phyloP scores from a whole-genome alignment of 208 protist species.

The Wallacemonas sp. region DNA sequence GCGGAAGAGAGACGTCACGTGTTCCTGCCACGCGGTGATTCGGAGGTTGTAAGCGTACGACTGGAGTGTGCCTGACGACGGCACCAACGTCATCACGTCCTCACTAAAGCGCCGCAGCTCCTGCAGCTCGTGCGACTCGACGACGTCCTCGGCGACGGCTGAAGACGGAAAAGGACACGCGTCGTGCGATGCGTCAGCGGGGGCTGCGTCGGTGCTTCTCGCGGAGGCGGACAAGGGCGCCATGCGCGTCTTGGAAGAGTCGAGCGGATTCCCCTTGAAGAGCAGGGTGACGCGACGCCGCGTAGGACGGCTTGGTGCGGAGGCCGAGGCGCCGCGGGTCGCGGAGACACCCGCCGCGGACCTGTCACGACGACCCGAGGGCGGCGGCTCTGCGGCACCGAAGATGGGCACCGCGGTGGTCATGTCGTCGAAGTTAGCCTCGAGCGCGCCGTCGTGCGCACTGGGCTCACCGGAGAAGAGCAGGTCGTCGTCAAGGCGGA shows the following conservation, averaged over 20 bases:
- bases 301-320: no score
- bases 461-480: neutral
- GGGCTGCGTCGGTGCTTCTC: no score
- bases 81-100: neutral
- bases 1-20: constrained; percentile 24
- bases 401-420: neutral
- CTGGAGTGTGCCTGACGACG: constrained; percentile 30
- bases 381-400: neutral
- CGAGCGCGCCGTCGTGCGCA: neutral
- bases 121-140: constrained; percentile 3
- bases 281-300: constrained; percentile 7
- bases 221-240: neutral
- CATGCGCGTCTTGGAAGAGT: neutral
- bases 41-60: constrained; percentile 32
- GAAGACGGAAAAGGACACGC: neutral
- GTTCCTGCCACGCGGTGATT: constrained; percentile 53
- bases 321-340: neutral
- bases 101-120: constrained; percentile 11
- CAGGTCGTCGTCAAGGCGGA: neutral
- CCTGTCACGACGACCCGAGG: neutral
- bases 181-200: neutral
- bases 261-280: neutral
- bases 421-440: neutral
- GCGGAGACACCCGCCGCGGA: neutral
- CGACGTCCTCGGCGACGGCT: neutral